Evolutionary conservation across 805 yeast genomes (phyloP), one percentile per base, ranked within the genome.

Genomic region (Pichia exigua): DNA sequence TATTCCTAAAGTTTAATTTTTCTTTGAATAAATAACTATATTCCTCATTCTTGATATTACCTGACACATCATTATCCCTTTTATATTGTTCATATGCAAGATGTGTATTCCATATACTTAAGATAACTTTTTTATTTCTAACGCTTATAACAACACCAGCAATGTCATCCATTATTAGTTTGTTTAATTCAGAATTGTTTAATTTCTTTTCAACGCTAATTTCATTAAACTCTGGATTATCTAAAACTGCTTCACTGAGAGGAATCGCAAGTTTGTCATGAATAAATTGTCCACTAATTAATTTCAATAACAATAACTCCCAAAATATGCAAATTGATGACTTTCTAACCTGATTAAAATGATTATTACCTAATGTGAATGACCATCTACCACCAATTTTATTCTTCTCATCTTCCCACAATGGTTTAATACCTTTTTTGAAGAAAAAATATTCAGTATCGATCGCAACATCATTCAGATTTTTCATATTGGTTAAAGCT

Each of bases 341-440:
- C 41, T 58, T 61, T 46, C 55, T 49, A 47, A 54, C 42, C 45
- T 35, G 39, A 35, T 58, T 18, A 27, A 39, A 20, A 41, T 46
- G 26, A 17, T 51, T 53, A 24, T 50, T 51, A 41, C 49, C 54
- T 32, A 53, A 41, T 27, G 48, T 54, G 57, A 80, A 75, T 20
- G 77, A 73, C 85, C 85, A 81, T 57, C 85, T 68, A 2, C 87
- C 87, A 39, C 87, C 87, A 48, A 71, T 68, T 54, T 74, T 65
- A 61, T 82, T 82, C 47, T 73, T 68, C 10, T 83, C 82, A 60
- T 82, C 86, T 61, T 82, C 86, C 86, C 87, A 82, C 46, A 79
- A 76, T 12, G 87, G 87, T 56, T 77, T 76, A 39, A 81, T 73
- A 2, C 83, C 84, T 32, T 74, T 67, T 57, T 80, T 79, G 67